These are phyloP conservation scores for Pseudogymnoascus sp. DNA, from an alignment of 2,329 filamentous ascomycete species.

Conservation along the genomic window DNA sequence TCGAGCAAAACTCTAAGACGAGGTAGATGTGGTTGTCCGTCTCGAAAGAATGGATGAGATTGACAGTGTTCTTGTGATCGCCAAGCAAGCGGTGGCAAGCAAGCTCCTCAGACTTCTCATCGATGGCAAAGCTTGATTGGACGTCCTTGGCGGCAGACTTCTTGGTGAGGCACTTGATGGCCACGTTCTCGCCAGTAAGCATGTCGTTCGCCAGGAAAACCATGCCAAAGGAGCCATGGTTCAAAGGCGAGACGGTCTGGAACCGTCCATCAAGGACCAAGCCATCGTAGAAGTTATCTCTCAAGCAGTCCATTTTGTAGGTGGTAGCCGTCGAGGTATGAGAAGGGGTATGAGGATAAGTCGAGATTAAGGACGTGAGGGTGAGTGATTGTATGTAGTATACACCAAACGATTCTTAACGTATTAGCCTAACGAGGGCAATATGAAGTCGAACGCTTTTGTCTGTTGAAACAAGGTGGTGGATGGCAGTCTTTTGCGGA, in stretches of 20 bases:
- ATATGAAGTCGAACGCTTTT: constrained; percentile 22
- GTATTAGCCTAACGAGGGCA: constrained; percentile 17
- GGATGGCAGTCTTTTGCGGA: constrained; percentile 17
- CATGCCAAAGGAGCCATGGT: constrained; percentile 98
- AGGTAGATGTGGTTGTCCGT: constrained; percentile 84
- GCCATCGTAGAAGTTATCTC: constrained; percentile 70
- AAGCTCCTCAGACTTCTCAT: constrained; percentile 76
- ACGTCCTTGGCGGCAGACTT: constrained; percentile 54
- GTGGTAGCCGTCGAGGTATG: constrained; percentile 15
- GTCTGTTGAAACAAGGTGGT: constrained; percentile 30
- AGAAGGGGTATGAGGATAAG: background rate
- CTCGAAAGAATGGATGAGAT: constrained; percentile 83
- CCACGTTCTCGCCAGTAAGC: constrained; percentile 69
- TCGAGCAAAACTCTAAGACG: constrained; percentile 89
- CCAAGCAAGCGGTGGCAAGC: constrained; percentile 73
- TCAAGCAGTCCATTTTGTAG: constrained; percentile 71
- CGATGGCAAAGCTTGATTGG: constrained; percentile 58
- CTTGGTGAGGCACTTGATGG: constrained; percentile 95
- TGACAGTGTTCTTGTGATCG: constrained; percentile 85
- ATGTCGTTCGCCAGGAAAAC: constrained; percentile 87
- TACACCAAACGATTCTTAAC: constrained; percentile 29
- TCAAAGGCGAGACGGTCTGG: constrained; percentile 84
- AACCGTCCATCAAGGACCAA: constrained; percentile 83
- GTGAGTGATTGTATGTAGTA: constrained; percentile 10
- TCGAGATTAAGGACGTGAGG: constrained; percentile 16